Percentiles rank a stretch among this genome's conserved stretches.
Conservation (phyloP, 306 rosid species). For the Oxytropis ochrocephala region DNA sequence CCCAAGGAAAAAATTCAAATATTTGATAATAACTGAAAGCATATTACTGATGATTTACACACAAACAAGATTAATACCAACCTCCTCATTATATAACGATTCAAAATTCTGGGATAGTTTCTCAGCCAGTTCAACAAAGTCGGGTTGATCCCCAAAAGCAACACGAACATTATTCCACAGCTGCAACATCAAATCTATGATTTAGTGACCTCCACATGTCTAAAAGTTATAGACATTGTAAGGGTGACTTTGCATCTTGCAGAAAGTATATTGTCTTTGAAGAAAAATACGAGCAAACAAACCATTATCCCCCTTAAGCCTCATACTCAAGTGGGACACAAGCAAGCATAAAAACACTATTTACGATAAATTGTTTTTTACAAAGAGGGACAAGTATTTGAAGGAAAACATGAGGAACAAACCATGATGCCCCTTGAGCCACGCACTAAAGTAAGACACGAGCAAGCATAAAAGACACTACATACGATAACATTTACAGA, state of each 20-base stretch:
- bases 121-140: constrained; percentile 80
- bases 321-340: neutral
- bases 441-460: neutral
- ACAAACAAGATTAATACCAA: constrained; percentile 24
- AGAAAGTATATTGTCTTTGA: neutral
- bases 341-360: neutral
- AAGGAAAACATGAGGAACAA: constrained; percentile 13
- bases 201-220: constrained; percentile 4
- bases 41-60: constrained; percentile 14
- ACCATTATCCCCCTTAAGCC: neutral
- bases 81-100: constrained; percentile 68
- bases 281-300: constrained; percentile 13
- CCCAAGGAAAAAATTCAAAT: constrained; percentile 1
- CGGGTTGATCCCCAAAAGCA: constrained; percentile 90
- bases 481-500: neutral
- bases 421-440: neutral
- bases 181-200: constrained; percentile 47
- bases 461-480: neutral
- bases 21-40: constrained; percentile 7
- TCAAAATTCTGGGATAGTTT: constrained; percentile 69
- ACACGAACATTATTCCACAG: constrained; percentile 75
- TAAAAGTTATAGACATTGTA: neutral
- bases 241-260: neutral
- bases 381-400: too few relatives aligned
- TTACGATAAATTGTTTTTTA: neutral